These are phyloP conservation scores for Mucor mucedo DNA, from an alignment of 371 early-diverging fungal species.

Conservation along the genomic window DNA sequence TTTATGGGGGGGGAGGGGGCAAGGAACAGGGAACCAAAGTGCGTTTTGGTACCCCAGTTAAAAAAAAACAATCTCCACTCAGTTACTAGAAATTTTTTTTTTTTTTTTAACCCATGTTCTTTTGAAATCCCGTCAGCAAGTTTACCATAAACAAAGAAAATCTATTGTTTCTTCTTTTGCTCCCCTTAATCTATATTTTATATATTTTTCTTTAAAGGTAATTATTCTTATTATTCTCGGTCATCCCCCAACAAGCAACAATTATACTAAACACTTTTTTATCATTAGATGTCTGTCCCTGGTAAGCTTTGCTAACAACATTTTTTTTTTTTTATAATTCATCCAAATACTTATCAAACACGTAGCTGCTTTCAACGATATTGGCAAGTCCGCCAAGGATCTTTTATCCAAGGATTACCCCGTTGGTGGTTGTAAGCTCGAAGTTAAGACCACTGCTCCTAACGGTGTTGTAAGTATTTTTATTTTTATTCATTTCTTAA, in stretches of 20 bases:
- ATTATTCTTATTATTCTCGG: not conserved
- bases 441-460: conserved; percentile 93
- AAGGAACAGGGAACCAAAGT: too few relatives aligned
- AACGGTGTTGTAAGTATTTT: conserved; percentile 87
- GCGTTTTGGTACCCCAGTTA: not conserved
- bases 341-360: too few relatives aligned
- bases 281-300: conserved; percentile 32
- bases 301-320: conserved; percentile 14
- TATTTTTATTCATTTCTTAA: conserved; percentile 8
- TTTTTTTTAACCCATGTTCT: conserved; percentile 3
- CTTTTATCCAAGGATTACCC: conserved; percentile 97
- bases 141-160: conserved; percentile 16
- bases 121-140: not conserved
- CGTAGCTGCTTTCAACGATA: conserved; percentile 83
- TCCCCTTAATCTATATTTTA: conserved; percentile 5
- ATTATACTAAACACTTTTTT: not conserved
- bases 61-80: not conserved
- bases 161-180: conserved; percentile 13
- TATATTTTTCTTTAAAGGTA: conserved; percentile 13
- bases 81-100: not conserved
- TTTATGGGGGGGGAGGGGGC: not conserved
- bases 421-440: conserved; percentile 92
- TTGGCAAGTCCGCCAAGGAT: conserved; percentile 95
- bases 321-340: not conserved
- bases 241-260: too few relatives aligned